Percentiles rank a stretch among this genome's conserved stretches.
Conservation (phyloP, 2,329 filamentous ascomycete genomes). For the Colletotrichum graminicola region DNA sequence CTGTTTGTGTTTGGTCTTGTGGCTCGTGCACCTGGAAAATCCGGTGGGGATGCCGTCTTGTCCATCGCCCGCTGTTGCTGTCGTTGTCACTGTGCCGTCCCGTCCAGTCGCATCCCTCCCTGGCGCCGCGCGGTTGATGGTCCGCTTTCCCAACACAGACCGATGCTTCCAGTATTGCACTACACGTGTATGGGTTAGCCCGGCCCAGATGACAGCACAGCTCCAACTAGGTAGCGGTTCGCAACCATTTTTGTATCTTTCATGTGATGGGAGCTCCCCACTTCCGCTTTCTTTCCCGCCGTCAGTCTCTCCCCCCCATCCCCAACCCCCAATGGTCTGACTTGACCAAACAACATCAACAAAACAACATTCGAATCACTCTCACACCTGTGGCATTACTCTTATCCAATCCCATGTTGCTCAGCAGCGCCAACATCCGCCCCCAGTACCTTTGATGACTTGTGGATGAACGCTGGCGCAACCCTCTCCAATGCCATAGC, state of each 20-base stretch:
- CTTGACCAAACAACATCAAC: slow-evolving; percentile 35
- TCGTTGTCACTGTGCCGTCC: slow-evolving; percentile 25
- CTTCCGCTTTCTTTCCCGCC: slow-evolving; percentile 25
- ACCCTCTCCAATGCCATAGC: slow-evolving; percentile 44
- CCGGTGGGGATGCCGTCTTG: slow-evolving; percentile 20
- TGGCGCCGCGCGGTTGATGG: slow-evolving; percentile 34
- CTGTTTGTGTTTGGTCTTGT: slow-evolving; percentile 29
- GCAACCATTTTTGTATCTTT: slow-evolving; percentile 37
- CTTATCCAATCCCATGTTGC: slow-evolving; percentile 24
- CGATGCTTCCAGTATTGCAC: slow-evolving; percentile 6
- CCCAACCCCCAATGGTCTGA: slow-evolving; percentile 28
- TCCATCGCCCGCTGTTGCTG: slow-evolving; percentile 10
- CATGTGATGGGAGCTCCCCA: slow-evolving; percentile 42
- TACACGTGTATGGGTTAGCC: slow-evolving; percentile 5
- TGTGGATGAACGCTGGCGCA: slow-evolving; percentile 29
- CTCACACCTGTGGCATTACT: slow-evolving; percentile 2
- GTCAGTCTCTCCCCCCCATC: slow-evolving; percentile 1
- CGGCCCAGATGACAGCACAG: slow-evolving; percentile 25
- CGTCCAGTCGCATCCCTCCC: slow-evolving; percentile 40
- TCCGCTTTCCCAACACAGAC: slow-evolving; percentile 30
- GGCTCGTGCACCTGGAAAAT: slow-evolving; percentile 31
- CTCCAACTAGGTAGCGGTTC: slow-evolving; percentile 11
- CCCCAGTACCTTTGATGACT: slow-evolving; percentile 4
- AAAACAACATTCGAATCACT: slow-evolving; percentile 8
- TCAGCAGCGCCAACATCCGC: slow-evolving; percentile 8